phyloP scores from a whole-genome alignment of 2,329 filamentous ascomycete species.

The Teratosphaeria zuluensis region DNA sequence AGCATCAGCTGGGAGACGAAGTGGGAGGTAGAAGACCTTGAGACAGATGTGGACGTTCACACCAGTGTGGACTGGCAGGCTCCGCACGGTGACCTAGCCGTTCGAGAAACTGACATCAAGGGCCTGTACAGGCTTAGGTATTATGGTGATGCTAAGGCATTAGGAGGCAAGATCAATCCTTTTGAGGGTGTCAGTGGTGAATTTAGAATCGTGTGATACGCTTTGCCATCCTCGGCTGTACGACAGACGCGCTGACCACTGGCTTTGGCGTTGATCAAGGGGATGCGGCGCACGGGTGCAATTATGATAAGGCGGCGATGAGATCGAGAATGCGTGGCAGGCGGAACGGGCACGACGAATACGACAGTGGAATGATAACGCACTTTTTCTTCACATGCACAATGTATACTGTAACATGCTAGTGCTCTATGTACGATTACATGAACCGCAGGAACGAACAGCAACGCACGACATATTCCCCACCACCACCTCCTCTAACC shows the following conservation, averaged over 20 bases:
- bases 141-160: slow-evolving; percentile 69
- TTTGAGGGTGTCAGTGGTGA: slow-evolving; percentile 60
- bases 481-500: too few species aligned
- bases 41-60: background rate
- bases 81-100: slow-evolving; percentile 15
- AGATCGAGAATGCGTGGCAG: background rate
- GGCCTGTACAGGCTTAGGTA: slow-evolving; percentile 75
- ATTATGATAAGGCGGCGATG: background rate
- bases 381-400: background rate
- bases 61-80: background rate
- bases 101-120: slow-evolving; percentile 18
- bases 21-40: slow-evolving; percentile 34
- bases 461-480: background rate
- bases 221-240: background rate
- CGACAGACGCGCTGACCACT: background rate
- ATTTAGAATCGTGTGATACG: slow-evolving; percentile 34
- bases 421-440: background rate
- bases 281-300: too few species aligned
- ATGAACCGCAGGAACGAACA: background rate
- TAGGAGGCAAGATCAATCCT: slow-evolving; percentile 50
- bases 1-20: slow-evolving; percentile 68
- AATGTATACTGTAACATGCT: background rate
- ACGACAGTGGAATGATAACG: background rate
- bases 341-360: background rate
- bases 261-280: background rate